Evolutionary conservation across 192 early-diverging fungal genomes (phyloP).

Genomic region (Funneliformis geosporum): DNA sequence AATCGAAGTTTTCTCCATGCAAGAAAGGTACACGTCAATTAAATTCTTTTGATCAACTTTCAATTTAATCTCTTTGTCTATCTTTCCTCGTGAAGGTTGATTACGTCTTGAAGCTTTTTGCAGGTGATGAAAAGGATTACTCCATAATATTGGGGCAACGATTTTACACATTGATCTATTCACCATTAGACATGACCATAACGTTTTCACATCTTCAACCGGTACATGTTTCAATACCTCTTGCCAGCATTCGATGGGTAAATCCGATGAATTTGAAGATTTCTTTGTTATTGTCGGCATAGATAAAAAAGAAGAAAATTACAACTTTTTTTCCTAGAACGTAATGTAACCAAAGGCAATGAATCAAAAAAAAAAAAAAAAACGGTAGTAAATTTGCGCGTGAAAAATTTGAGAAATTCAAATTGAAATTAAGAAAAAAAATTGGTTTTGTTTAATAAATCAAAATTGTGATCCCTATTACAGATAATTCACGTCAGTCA

Average conservation of each 20-base stretch:
- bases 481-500: no score
- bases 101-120: background rate
- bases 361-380: no score
- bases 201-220: background rate
- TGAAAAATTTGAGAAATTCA: no score
- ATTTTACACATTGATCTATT: conserved; percentile 2
- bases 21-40: background rate
- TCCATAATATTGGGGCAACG: conserved; percentile 5
- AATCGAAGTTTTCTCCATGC: background rate
- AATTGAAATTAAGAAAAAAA: no score
- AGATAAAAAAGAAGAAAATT: no score
- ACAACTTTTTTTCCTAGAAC: no score
- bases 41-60: background rate
- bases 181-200: conserved; percentile 14
- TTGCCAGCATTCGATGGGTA: conserved; percentile 7
- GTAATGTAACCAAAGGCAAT: no score
- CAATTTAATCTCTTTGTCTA: background rate
- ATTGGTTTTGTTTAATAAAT: no score
- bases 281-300: no score
- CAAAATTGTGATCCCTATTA: no score
- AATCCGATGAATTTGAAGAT: no score
- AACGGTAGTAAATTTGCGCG: no score
- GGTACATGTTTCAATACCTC: background rate
- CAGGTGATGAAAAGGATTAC: background rate
- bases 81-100: background rate